A percentile compares a stretch with the other conserved stretches of the same genome.
These are phyloP conservation scores for Suillus paluster DNA, from an alignment of 768 basidiomycete species.

Conservation along the genomic window DNA sequence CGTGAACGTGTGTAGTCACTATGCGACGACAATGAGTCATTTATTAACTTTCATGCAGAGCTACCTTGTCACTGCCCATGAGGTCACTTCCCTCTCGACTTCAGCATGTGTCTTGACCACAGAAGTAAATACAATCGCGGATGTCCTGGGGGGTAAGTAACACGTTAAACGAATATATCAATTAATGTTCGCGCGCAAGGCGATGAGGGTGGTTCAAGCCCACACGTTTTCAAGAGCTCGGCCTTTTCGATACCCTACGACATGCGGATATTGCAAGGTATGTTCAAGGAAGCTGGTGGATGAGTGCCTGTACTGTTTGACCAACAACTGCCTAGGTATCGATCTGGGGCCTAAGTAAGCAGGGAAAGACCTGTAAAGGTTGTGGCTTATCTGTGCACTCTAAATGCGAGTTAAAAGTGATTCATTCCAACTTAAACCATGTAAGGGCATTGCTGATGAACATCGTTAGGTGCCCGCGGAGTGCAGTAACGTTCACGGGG, in stretches of 20 bases:
- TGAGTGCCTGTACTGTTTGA: constrained; percentile 10
- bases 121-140: constrained; percentile 65
- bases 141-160: constrained; percentile 65
- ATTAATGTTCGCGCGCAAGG: constrained; percentile 44
- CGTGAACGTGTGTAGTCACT: constrained; percentile 22
- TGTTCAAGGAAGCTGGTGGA: constrained; percentile 17
- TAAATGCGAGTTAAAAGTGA: constrained; percentile 86
- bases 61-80: constrained; percentile 66
- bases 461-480: constrained; percentile 69
- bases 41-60: constrained; percentile 43
- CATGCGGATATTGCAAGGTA: constrained; percentile 84
- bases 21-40: constrained; percentile 6
- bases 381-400: constrained; percentile 82
- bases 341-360: constrained; percentile 87
- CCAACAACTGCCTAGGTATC: constrained; percentile 53
- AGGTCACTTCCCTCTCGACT: constrained; percentile 54
- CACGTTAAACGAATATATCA: constrained; percentile 16
- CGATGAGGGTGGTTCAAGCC: constrained; percentile 71
- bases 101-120: constrained; percentile 61
- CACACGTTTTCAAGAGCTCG: constrained; percentile 83
- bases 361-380: constrained; percentile 81
- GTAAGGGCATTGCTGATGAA: constrained; percentile 3
- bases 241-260: constrained; percentile 86
- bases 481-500: constrained; percentile 46
- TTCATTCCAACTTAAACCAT: neutral